Percentiles rank a stretch among this genome's conserved stretches.
Evolutionary conservation across 2,329 filamentous ascomycete genomes (phyloP).

Genomic region (Dothiorella sarmentorum): DNA sequence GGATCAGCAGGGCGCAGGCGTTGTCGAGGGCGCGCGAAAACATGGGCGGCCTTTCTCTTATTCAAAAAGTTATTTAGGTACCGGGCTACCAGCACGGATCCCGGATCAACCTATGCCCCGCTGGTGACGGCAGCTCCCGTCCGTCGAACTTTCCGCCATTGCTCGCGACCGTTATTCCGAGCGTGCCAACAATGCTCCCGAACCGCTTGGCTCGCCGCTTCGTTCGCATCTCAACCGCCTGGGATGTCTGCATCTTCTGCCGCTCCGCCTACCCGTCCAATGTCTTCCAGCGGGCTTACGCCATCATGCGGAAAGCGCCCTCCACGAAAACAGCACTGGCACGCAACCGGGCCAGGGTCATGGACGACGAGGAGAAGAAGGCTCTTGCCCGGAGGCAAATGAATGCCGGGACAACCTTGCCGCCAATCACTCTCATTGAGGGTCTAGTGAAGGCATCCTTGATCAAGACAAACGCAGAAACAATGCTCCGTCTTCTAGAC

Average conservation of each 20-base stretch:
- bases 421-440: background rate
- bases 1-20: slow-evolving; percentile 30
- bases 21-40: slow-evolving; percentile 31
- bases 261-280: background rate
- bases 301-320: background rate
- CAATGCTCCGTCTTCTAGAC: background rate
- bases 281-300: background rate
- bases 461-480: background rate
- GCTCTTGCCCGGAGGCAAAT: too few relatives aligned
- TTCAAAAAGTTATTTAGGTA: too few relatives aligned
- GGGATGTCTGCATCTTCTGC: slow-evolving; percentile 7
- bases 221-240: background rate
- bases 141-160: too few relatives aligned
- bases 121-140: too few relatives aligned
- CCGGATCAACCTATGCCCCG: background rate
- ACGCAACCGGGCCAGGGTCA: background rate
- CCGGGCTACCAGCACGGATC: too few relatives aligned
- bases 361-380: background rate
- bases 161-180: background rate
- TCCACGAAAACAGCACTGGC: background rate
- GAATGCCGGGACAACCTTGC: background rate
- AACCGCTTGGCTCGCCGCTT: background rate
- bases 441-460: background rate
- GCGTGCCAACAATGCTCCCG: background rate
- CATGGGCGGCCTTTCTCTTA: slow-evolving; percentile 24